phyloP scores from a whole-genome alignment of 352 stramenopile genomes.

The Phytopythium delawarense region DNA sequence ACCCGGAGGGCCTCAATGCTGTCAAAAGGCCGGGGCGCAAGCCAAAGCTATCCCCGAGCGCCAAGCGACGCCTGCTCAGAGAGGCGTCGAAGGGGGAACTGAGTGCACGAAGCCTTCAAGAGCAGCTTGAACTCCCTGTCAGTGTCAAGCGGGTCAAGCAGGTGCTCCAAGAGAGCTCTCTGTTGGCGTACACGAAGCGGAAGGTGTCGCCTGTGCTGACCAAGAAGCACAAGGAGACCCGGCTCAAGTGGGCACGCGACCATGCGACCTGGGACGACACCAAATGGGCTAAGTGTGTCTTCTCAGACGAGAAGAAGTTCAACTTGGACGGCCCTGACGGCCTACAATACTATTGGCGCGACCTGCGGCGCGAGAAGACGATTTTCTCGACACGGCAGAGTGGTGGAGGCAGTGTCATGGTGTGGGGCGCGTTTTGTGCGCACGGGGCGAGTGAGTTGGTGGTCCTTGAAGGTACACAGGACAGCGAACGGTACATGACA shows the following conservation, averaged over 20 bases:
- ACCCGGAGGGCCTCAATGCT: background rate
- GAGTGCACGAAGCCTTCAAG: background rate
- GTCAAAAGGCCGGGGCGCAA: background rate
- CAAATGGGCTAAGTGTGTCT: background rate
- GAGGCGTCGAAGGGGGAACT: background rate
- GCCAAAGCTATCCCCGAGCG: background rate
- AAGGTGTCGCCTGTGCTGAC: conserved; percentile 8
- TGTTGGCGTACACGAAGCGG: conserved; percentile 9
- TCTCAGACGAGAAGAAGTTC: conserved; percentile 19
- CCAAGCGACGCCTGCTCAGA: background rate
- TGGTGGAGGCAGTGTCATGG: conserved; percentile 15
- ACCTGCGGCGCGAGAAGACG: conserved; percentile 7
- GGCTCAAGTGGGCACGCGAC: conserved; percentile 6
- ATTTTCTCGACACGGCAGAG: conserved; percentile 12
- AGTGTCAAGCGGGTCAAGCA: conserved; percentile 5
- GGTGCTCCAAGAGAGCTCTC: background rate
- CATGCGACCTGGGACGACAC: conserved; percentile 1
- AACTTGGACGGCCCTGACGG: conserved; percentile 17
- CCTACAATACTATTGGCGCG: conserved; percentile 16
- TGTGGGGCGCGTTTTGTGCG: conserved; percentile 13
- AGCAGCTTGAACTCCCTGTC: conserved; percentile 10
- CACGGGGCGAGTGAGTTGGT: conserved; percentile 13
- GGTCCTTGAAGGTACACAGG: background rate
- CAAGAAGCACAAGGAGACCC: conserved; percentile 5
- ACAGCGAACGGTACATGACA: conserved; percentile 13